Base-by-base conservation (phyloP, 371 early-diverging fungal genomes). In the Mucor racemosus region DNA sequence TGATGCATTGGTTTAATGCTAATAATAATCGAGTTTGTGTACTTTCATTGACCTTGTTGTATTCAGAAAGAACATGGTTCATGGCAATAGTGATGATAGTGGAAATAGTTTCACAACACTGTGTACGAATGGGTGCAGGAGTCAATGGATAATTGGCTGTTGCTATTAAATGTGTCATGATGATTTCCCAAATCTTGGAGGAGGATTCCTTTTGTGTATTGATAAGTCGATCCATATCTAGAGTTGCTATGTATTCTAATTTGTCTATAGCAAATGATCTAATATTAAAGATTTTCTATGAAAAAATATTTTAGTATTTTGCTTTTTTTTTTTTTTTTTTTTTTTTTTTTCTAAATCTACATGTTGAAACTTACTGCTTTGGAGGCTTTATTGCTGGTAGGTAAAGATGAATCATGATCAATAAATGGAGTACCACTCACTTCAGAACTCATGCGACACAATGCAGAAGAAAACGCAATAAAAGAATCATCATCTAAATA, bases 201-300 rank as follows among this genome's bases (percentile, higher is more conserved):
- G 70, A 70, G 15, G 68, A 61, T 15, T 79, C 71, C 7, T 77
- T 70, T 13, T 84, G 79, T 10, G 82, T 74, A 21, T 75, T 75
- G 34, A 95, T 75, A 11, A 97, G 71, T 38, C 93, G 81, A 41
- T 73, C 84, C 59, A 94, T 84, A 62, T 95, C 92, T 38, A 87
- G 63, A 8, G 90, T 76, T 3, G 89, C 80, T 15, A 96, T 84
- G 41, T 89, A 87, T 15, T 91, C 87, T 60, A 99, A 73, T 74
- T 94, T 93, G 34, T 90, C 88, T 11, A 97, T 77, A 0, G 97
- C 92, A 84, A 95, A 97, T 14, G 92, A 88, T 67, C 88, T 89
- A 39, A 90, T 90, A 48, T 95, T 87, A 15, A 85, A 80, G 7
- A 84, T 75, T 81, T 82, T 89, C 86, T 87, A 26, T 26, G n/a